Conservation (phyloP, 1,139 yeast genomes). For the Suhomyces guaymorum region DNA sequence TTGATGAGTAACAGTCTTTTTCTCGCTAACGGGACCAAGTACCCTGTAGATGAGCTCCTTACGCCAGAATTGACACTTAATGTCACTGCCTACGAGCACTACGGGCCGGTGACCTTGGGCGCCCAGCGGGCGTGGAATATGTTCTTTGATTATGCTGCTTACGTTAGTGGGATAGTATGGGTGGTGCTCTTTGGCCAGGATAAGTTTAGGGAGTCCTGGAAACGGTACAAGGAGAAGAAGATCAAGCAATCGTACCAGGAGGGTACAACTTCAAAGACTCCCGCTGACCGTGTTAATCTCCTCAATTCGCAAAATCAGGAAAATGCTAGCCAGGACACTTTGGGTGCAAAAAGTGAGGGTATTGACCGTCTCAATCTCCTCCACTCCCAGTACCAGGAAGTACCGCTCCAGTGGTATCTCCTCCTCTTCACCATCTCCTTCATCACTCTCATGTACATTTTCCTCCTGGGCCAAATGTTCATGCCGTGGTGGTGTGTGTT, state of each 20-base stretch:
- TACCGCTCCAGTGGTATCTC: conserved; percentile 46
- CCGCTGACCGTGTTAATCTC: no score
- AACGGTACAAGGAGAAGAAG: no score
- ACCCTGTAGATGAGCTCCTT: conserved; percentile 20
- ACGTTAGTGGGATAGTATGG: conserved; percentile 50
- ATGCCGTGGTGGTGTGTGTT: conserved; percentile 53
- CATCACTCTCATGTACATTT: conserved; percentile 33
- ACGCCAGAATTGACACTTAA: conserved; percentile 18
- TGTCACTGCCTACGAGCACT: conserved; percentile 19
- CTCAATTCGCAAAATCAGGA: no score
- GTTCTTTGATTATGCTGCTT: conserved; percentile 55
- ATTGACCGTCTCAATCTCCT: conserved; percentile 44
- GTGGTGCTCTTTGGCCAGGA: conserved; percentile 42
- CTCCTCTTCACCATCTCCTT: conserved; percentile 37
- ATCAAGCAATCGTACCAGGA: no score
- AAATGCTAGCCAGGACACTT: no score
- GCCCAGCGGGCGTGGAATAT: conserved; percentile 52
- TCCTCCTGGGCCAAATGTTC: conserved; percentile 40
- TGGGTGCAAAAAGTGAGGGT: conserved; percentile 15
- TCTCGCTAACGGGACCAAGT: conserved; percentile 16
- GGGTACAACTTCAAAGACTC: no score
- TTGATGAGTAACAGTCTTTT: conserved; percentile 22
- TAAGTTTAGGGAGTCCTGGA: conserved; percentile 19
- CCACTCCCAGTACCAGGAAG: conserved; percentile 37
- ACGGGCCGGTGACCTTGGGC: conserved; percentile 31